These are phyloP conservation scores for Wickerhamiella bombiphila DNA, from an alignment of 805 yeast genomes.

Conservation along the genomic window DNA sequence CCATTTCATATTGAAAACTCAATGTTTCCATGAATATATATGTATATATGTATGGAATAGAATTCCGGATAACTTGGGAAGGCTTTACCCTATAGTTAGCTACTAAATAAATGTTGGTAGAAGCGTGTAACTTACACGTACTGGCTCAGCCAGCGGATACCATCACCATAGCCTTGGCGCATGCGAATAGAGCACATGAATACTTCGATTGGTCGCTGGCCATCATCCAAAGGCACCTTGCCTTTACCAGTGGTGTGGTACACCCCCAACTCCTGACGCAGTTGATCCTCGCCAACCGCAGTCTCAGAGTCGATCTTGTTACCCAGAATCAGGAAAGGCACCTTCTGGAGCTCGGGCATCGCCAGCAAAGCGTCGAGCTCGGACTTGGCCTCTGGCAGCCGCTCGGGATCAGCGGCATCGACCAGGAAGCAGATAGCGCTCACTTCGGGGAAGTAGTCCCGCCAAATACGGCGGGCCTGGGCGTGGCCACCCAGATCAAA, in stretches of 20 bases:
- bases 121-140: slow-evolving; percentile 40
- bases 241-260: slow-evolving; percentile 82
- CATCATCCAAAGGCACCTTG: slow-evolving; percentile 42
- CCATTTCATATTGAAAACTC: too few species aligned
- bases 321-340: slow-evolving; percentile 89
- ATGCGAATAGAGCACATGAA: slow-evolving; percentile 96
- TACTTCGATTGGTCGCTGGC: slow-evolving; percentile 82
- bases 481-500: slow-evolving; percentile 97
- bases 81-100: neutral
- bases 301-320: slow-evolving; percentile 90
- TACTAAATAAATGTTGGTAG: neutral
- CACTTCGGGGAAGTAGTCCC: slow-evolving; percentile 98
- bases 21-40: too few species aligned
- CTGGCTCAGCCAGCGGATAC: slow-evolving; percentile 96
- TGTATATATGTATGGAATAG: too few species aligned
- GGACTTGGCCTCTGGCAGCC: slow-evolving; percentile 87
- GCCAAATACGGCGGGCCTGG: slow-evolving; percentile 99
- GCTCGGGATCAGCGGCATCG: slow-evolving; percentile 92
- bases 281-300: slow-evolving; percentile 90
- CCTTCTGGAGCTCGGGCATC: slow-evolving; percentile 78
- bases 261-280: slow-evolving; percentile 79
- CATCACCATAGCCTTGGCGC: slow-evolving; percentile 98
- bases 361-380: slow-evolving; percentile 87
- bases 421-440: slow-evolving; percentile 93
- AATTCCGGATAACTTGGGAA: too few species aligned